Base-by-base conservation (phyloP, 2,329 filamentous ascomycete species). In the Chaetomium sp. region DNA sequence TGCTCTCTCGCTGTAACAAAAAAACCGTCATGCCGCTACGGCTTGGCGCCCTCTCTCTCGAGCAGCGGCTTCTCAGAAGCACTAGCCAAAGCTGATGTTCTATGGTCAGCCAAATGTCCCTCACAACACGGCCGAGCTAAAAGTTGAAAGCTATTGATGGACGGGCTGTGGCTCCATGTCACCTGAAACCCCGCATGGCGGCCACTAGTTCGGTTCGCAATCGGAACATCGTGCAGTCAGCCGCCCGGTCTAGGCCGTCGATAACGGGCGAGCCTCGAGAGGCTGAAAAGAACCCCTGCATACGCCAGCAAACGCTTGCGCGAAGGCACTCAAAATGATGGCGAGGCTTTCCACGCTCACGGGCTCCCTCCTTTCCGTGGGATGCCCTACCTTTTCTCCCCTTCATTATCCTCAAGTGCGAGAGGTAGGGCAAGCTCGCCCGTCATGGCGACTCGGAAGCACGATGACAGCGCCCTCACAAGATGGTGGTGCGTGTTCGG, bases 391-490 rank as follows among this genome's bases (percentile, higher is more conserved):
- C 31, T 31, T 19, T 35, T 16, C 33, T 38, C 53, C 27, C 45
- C 21, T 23, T 10, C 19, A 50, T 47, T 50, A 31, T 38, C 31
- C 21, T 16, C 21, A n/a, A 33, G 16, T 25, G n/a, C 29, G 38
- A 25, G 61, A 47, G 55, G 55, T 59, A 55, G 55, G 21, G n/a
- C 27, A 27, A 27, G 29, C 25, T 53, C 56, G 27, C 29, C 33
- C 49, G 33, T 47, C 19, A 68, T 70, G 67, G 51, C 62, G 53
- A 9, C n/a, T 49, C 62, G 50, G 33, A 62, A 67, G 25, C 57
- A 67, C 51, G 65, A 68, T 55, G 69, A 70, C 57, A 69, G 67
- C 51, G 59, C 27, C 25, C 45, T 61, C 21, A 70, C 69, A 2
- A 57, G 55, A 21, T 27, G 49, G 19, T 68, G 64, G 56, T 70